Evolutionary conservation across 805 yeast genomes (phyloP).

Genomic region (Suhomyces xylopsoci): DNA sequence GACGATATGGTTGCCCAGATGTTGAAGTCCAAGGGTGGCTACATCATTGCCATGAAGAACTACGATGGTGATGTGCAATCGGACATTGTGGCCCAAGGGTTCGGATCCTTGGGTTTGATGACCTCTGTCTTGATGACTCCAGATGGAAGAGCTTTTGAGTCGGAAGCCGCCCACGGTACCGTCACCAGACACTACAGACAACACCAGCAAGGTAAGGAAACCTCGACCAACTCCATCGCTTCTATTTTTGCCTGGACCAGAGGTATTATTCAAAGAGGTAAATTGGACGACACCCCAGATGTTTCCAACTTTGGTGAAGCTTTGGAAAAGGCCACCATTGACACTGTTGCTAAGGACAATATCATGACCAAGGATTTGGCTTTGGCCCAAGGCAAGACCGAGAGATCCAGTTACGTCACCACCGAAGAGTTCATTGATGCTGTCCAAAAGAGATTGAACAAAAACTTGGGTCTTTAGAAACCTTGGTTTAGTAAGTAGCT

Average conservation of each 20-base stretch:
- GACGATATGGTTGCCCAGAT: constrained; percentile 99
- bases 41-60: constrained; percentile 92
- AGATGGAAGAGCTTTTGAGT: constrained; percentile 92
- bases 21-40: constrained; percentile 95
- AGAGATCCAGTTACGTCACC: constrained; percentile 77
- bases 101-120: constrained; percentile 95
- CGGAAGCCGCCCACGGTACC: constrained; percentile 99
- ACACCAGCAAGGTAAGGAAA: constrained; percentile 94
- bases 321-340: constrained; percentile 80
- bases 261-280: constrained; percentile 91
- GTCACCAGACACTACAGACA: constrained; percentile 96
- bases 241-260: constrained; percentile 97
- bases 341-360: constrained; percentile 78
- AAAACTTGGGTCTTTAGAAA: background rate
- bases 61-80: constrained; percentile 98
- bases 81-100: constrained; percentile 97
- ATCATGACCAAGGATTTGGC: constrained; percentile 97
- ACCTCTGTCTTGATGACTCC: constrained; percentile 96
- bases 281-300: constrained; percentile 79
- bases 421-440: constrained; percentile 89
- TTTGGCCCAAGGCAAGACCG: constrained; percentile 81
- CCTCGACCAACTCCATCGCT: constrained; percentile 96
- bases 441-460: constrained; percentile 55
- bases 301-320: constrained; percentile 75
- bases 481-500: background rate